These are phyloP conservation scores for Gnaphalium uliginosum DNA, from an alignment of 129 eudicot genomes.

Conservation along the genomic window DNA sequence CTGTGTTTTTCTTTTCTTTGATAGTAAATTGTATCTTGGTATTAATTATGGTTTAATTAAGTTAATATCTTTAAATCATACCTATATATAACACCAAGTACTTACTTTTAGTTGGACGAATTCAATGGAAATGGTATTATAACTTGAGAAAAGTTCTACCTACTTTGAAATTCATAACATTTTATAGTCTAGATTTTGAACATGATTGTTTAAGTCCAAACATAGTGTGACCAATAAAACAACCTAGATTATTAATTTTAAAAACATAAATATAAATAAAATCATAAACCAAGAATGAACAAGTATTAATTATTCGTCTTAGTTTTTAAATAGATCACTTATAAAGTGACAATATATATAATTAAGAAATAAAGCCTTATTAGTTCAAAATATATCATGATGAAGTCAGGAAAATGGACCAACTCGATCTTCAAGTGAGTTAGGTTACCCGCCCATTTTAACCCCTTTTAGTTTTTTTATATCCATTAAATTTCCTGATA, in stretches of 20 bases:
- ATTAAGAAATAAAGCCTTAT: background rate
- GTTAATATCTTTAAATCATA: background rate
- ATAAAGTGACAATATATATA: too few relatives aligned
- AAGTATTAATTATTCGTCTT: too few relatives aligned
- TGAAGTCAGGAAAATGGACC: conserved; percentile 25
- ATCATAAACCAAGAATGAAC: background rate
- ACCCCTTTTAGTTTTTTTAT: background rate
- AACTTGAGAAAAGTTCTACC: background rate
- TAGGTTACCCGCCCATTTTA: conserved; percentile 22
- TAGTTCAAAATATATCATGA: conserved; percentile 19
- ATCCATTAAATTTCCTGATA: background rate
- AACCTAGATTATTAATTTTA: too few relatives aligned
- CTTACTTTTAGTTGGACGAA: background rate
- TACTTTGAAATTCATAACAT: background rate
- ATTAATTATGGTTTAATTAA: too few relatives aligned
- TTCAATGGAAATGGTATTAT: background rate
- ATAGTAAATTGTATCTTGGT: background rate
- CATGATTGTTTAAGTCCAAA: background rate
- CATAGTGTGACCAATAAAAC: background rate
- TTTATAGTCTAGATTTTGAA: background rate
- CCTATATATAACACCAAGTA: background rate
- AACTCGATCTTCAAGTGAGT: conserved; percentile 15
- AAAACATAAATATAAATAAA: too few relatives aligned
- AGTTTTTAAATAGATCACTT: too few relatives aligned
- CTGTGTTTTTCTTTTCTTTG: background rate